These are phyloP conservation scores for Miscanthus sacchariflorus DNA, from an alignment of 202 grass and related monocot species.

Conservation along the genomic window DNA sequence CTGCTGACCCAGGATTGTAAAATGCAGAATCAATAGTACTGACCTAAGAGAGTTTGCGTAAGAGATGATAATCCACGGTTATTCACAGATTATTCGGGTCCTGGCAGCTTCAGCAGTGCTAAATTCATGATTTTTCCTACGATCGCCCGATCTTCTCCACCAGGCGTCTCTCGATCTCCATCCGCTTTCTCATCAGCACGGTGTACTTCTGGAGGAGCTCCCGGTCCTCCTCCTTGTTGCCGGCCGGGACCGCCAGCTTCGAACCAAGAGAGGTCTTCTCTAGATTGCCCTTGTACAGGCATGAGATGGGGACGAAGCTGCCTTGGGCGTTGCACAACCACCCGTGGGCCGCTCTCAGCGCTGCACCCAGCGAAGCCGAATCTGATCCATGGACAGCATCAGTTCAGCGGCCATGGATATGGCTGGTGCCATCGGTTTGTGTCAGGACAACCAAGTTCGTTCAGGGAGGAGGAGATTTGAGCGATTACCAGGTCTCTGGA, in stretches of 20 bases:
- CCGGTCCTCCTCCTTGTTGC: conserved; percentile 48
- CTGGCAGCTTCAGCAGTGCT: not conserved
- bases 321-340: conserved; percentile 89
- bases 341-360: conserved; percentile 86
- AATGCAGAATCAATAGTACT: not conserved
- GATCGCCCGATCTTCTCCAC: conserved; percentile 70
- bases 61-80: not conserved
- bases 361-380: conserved; percentile 87
- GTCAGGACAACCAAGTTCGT: not conserved
- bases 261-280: conserved; percentile 79
- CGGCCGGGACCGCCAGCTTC: conserved; percentile 58
- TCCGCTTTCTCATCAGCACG: conserved; percentile 71
- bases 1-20: not conserved
- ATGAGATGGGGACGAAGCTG: conserved; percentile 71
- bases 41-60: not conserved
- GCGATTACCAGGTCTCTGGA: conserved; percentile 76
- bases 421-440: not conserved
- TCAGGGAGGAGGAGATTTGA: not conserved
- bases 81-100: conserved; percentile 3
- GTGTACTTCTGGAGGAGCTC: conserved; percentile 75
- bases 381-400: conserved; percentile 48
- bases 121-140: conserved; percentile 25
- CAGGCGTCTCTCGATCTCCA: conserved; percentile 80
- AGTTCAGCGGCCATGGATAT: conserved; percentile 1
- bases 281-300: conserved; percentile 65